Base-by-base conservation (phyloP, 2,329 filamentous ascomycete genomes). In the Aspergillus pseudotamarii region DNA sequence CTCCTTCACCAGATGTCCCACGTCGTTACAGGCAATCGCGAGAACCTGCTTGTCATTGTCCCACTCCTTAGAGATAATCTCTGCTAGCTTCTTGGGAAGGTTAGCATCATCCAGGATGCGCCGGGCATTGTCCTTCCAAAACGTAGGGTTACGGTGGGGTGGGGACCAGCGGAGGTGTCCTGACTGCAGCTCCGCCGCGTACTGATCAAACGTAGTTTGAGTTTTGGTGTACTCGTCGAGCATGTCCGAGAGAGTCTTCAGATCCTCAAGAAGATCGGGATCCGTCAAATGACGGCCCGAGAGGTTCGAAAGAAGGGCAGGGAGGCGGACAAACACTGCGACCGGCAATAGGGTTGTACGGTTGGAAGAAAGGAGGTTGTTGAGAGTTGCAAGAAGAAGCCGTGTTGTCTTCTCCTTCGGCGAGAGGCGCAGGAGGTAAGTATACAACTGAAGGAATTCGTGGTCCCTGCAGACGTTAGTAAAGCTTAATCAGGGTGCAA, bases 331-430 rank as follows among this genome's bases (percentile, higher is more conserved):
- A 63, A 97, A 90, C 26, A 95, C 90, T 1, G 95, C 94, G 3
- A 91, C 90, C 9, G 94, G 94, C 61, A 98, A 89, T 53, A 90
- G 82, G 26, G 82, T 85, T 38, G 77, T 89, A 80, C 76, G 91
- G 85, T 85, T 91, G 82, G 81, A 87, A 78, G 83, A 92, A 43
- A 97, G 87, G 51, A 99, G 88, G 79, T 97, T 98, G 76, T 91
- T 87, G 46, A 99, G 86, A 9, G 94, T 97, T 11, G 93, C 93
- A 51, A 98, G 85, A 53, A 97, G 87, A 59, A 99, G 86, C 34
- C 95, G 89, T 0, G 94, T 98, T 1, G 94, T 98, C 84, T 99
- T 99, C 78, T 98, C 95, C 79, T 99, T 99, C 51, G 94, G 94
- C 2, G 95, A 98, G 48, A 97, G 84, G 60, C 93, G 91, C 60